phyloP scores from a whole-genome alignment of 805 yeast genomes.

The Lachancea fermentati region DNA sequence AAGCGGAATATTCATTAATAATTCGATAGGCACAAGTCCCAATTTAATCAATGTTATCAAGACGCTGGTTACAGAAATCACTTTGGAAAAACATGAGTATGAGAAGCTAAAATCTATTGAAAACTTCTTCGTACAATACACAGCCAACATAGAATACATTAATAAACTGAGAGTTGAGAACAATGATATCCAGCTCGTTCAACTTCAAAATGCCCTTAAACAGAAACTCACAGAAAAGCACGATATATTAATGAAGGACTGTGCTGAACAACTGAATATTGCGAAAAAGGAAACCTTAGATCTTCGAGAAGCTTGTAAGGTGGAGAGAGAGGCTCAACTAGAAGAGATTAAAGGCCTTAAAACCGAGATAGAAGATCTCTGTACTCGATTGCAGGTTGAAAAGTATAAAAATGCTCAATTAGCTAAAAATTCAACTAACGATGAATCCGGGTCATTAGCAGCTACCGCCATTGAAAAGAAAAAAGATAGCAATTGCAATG shows the following conservation, averaged over 20 bases:
- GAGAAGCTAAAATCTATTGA: conserved; percentile 50
- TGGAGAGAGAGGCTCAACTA: conserved; percentile 11
- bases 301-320: conserved; percentile 7
- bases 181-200: conserved; percentile 26
- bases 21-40: conserved; percentile 53
- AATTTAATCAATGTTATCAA: conserved; percentile 52
- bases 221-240: conserved; percentile 26
- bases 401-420: conserved; percentile 26
- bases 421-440: conserved; percentile 8
- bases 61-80: conserved; percentile 47
- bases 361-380: conserved; percentile 29
- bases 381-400: conserved; percentile 32
- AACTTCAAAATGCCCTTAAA: conserved; percentile 27
- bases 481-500: background rate
- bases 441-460: background rate
- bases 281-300: conserved; percentile 15
- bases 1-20: conserved; percentile 53
- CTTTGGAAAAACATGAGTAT: conserved; percentile 54
- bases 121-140: conserved; percentile 48
- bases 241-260: conserved; percentile 17
- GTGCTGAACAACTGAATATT: conserved; percentile 17
- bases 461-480: background rate
- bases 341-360: conserved; percentile 19
- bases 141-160: conserved; percentile 26
- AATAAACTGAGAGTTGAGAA: conserved; percentile 30